Conservation (phyloP, 306 rosid genomes). For the Gleditsia sinensis region DNA sequence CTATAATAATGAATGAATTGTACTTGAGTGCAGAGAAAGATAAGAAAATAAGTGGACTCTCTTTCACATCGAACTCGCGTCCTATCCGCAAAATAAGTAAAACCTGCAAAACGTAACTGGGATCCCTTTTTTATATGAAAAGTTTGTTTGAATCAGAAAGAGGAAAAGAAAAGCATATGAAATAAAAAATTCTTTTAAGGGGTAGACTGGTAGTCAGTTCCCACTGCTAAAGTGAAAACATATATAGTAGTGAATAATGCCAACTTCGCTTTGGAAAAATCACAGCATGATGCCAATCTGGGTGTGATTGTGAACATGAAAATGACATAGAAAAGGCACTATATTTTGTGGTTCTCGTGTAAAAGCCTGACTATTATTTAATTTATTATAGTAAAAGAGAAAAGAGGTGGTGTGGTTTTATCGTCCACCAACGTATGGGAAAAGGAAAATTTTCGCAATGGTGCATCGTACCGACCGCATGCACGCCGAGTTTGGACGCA, state of each 20-base stretch:
- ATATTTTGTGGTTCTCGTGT: background rate
- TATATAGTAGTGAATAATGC: background rate
- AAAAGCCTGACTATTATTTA: background rate
- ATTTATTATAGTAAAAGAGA: background rate
- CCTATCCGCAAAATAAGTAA: background rate
- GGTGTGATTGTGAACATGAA: background rate
- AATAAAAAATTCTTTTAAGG: too few relatives aligned
- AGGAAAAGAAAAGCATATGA: background rate
- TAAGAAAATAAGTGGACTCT: background rate
- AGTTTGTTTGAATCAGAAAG: background rate
- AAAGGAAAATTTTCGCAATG: background rate
- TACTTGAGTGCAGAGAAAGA: background rate
- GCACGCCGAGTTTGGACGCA: background rate
- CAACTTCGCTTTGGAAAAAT: background rate
- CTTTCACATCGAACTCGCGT: background rate
- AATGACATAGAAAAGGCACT: background rate
- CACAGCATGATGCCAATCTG: background rate
- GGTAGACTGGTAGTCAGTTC: background rate
- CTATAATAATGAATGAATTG: too few relatives aligned
- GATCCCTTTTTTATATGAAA: background rate
- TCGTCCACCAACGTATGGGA: background rate
- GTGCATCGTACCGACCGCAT: background rate
- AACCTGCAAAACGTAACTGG: background rate
- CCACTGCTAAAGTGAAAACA: background rate
- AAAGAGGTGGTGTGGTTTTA: background rate